phyloP scores from a whole-genome alignment of 306 rosid genomes.

The Neltuma alba region DNA sequence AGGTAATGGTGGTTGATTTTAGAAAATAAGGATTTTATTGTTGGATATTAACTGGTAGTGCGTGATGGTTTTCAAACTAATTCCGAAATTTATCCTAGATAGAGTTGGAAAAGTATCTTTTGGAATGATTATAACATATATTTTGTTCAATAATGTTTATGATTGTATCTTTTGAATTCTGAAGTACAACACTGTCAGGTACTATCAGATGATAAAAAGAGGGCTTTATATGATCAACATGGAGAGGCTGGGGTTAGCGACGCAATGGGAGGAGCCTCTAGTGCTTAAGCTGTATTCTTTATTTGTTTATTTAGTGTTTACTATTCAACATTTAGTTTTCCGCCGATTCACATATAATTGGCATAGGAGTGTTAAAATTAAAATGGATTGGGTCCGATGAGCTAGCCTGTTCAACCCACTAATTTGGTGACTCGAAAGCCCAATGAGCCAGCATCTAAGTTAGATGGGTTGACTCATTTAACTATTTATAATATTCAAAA shows the following conservation, averaged over 20 bases:
- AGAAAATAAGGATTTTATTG: not conserved
- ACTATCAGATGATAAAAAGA: constrained; percentile 96
- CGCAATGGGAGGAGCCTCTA: constrained; percentile 81
- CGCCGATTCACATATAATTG: not conserved
- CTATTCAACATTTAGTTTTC: constrained; percentile 6
- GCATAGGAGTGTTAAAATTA: too few species aligned
- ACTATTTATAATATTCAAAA: too few species aligned
- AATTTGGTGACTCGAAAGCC: too few species aligned
- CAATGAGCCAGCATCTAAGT: too few species aligned
- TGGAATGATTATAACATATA: constrained; percentile 19
- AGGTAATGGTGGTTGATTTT: not conserved
- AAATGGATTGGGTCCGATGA: too few species aligned
- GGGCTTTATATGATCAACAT: constrained; percentile 93
- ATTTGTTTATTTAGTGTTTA: constrained; percentile 6
- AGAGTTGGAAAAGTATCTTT: constrained; percentile 3
- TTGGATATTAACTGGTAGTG: not conserved
- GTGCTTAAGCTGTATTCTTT: constrained; percentile 76
- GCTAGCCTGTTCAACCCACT: too few species aligned
- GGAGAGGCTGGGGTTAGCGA: constrained; percentile 98
- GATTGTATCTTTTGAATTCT: constrained; percentile 65
- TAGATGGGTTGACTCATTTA: too few species aligned
- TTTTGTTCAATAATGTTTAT: constrained; percentile 35
- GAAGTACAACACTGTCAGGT: constrained; percentile 84
- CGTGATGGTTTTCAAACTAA: not conserved
- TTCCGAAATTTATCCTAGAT: not conserved